Conservation (phyloP, 768 basidiomycete species). For the Trametes coccinea region DNA sequence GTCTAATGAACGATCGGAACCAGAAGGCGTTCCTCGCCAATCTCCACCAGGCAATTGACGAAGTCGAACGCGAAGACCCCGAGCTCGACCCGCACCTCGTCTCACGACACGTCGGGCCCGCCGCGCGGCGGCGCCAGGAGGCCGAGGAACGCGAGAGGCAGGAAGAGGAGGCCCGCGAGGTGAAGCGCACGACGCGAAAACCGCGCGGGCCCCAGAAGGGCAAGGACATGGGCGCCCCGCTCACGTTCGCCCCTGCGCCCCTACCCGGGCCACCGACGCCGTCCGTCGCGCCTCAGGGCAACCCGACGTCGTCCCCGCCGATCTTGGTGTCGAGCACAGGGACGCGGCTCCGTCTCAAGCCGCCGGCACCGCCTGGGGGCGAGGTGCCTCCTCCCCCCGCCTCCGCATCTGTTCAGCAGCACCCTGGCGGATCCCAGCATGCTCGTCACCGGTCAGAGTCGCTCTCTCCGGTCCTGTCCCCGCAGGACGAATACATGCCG, state of each 20-base stretch:
- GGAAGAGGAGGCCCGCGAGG: conserved; percentile 50
- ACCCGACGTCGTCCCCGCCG: conserved; percentile 10
- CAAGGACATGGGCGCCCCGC: conserved; percentile 38
- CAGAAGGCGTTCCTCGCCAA: conserved; percentile 49
- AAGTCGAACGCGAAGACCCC: conserved; percentile 47
- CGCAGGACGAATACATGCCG: conserved; percentile 35
- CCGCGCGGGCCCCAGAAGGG: conserved; percentile 39
- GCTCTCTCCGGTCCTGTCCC: conserved; percentile 37
- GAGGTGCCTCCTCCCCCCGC: conserved; percentile 22
- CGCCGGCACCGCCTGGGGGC: conserved; percentile 37
- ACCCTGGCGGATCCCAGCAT: conserved; percentile 20
- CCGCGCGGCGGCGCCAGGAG: conserved; percentile 45
- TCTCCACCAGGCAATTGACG: conserved; percentile 48
- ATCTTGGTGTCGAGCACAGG: conserved; percentile 49
- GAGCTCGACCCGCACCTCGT: conserved; percentile 45
- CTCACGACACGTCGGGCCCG: conserved; percentile 48
- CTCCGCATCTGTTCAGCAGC: conserved; percentile 22
- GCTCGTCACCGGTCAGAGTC: conserved; percentile 24
- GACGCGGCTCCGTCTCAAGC: conserved; percentile 50
- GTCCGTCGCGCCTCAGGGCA: neutral
- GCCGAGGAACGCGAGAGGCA: conserved; percentile 41
- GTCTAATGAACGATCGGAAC: conserved; percentile 43
- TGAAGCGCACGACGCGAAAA: conserved; percentile 34
- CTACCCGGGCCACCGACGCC: conserved; percentile 13
- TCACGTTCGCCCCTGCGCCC: conserved; percentile 26